Percentiles rank a stretch among this genome's conserved stretches.
These are phyloP conservation scores for Myrmaecium sp. DNA, from an alignment of 2,329 filamentous ascomycete genomes.

Conservation along the genomic window DNA sequence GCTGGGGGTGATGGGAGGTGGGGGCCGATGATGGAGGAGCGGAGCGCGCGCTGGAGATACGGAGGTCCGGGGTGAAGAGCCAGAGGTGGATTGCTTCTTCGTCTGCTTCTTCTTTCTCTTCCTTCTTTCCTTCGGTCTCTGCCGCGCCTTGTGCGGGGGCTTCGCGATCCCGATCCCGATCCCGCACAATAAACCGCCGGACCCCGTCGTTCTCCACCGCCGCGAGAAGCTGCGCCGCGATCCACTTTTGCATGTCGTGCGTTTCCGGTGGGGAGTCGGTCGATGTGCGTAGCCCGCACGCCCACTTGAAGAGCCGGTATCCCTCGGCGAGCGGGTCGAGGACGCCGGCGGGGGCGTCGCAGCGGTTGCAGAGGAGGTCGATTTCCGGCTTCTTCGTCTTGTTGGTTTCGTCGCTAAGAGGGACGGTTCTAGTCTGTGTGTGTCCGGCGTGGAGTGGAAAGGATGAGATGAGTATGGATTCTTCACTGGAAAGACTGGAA, in stretches of 20 bases:
- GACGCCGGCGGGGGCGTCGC: slow-evolving; percentile 18
- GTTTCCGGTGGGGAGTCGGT: slow-evolving; percentile 3
- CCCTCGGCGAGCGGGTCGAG: slow-evolving; percentile 28
- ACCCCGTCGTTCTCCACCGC: slow-evolving; percentile 38
- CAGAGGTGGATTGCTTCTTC: slow-evolving; percentile 26
- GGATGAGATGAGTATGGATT: neutral
- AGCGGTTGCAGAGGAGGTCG: slow-evolving; percentile 21
- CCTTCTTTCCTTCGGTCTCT: slow-evolving; percentile 1
- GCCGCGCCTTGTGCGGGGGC: neutral
- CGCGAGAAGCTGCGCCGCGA: slow-evolving; percentile 39
- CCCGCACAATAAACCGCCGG: slow-evolving; percentile 43
- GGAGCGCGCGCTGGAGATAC: slow-evolving; percentile 31
- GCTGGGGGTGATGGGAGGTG: slow-evolving; percentile 1
- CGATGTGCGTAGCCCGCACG: slow-evolving; percentile 14
- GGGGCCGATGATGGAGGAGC: slow-evolving; percentile 6
- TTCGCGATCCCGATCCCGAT: slow-evolving; percentile 15
- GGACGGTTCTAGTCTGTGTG: no score
- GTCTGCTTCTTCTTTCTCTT: neutral
- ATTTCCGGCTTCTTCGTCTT: slow-evolving; percentile 3
- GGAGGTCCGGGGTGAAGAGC: slow-evolving; percentile 43
- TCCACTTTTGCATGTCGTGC: slow-evolving; percentile 23
- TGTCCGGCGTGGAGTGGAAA: neutral
- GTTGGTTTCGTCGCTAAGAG: no score
- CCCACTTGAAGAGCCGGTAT: slow-evolving; percentile 34
- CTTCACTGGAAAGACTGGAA: slow-evolving; percentile 1